Conservation (phyloP, 2,329 filamentous ascomycete species). For the Aspergillus fischeri region DNA sequence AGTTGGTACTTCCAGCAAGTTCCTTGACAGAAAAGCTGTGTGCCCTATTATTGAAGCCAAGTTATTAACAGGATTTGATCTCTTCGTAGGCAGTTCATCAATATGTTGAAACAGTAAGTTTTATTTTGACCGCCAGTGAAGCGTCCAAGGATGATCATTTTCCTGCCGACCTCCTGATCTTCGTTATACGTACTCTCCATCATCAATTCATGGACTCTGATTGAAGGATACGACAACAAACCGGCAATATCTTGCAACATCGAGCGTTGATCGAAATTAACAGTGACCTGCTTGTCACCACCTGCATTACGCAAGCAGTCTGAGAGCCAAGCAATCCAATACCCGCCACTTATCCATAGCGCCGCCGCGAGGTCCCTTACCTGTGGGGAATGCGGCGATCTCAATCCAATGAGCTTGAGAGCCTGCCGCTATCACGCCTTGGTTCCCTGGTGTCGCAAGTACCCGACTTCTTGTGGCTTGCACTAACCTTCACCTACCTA, state of each 20-base stretch:
- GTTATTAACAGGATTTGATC: background rate
- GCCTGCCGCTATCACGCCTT: conserved; percentile 24
- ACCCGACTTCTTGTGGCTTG: background rate
- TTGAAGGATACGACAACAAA: background rate
- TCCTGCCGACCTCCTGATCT: background rate
- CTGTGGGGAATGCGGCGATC: conserved; percentile 38
- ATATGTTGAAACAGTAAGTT: background rate
- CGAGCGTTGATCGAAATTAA: conserved; percentile 33
- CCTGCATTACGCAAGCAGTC: conserved; percentile 36
- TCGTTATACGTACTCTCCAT: background rate
- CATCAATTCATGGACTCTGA: background rate
- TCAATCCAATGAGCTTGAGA: conserved; percentile 15
- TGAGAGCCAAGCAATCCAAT: conserved; percentile 25
- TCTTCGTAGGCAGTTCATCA: background rate
- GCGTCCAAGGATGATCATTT: background rate
- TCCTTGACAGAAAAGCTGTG: background rate
- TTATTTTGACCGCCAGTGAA: background rate
- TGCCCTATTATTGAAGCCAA: background rate
- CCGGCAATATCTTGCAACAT: conserved; percentile 8
- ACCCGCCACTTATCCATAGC: conserved; percentile 31
- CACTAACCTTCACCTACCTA: background rate
- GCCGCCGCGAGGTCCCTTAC: conserved; percentile 30
- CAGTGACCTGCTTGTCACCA: conserved; percentile 16
- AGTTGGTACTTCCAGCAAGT: no score
- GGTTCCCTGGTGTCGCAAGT: conserved; percentile 14